phyloP scores from a whole-genome alignment of 352 stramenopile genomes.

The Phytopythium mirpurense region DNA sequence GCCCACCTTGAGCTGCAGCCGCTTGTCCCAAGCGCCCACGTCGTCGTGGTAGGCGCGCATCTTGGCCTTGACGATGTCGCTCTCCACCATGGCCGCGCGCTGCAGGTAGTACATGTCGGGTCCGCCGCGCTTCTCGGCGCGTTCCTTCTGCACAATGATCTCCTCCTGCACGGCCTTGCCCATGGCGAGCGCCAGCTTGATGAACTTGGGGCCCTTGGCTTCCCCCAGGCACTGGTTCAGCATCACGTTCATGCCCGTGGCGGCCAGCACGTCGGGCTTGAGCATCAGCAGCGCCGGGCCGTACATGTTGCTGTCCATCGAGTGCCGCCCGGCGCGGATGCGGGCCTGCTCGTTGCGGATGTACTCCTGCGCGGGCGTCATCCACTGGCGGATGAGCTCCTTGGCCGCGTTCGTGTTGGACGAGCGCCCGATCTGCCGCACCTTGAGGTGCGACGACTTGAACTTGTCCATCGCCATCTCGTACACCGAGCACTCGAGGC shows the following conservation, averaged over 20 bases:
- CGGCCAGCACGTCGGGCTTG: slow-evolving; percentile 43
- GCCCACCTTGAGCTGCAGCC: slow-evolving; percentile 89
- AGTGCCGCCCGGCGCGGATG: slow-evolving; percentile 46
- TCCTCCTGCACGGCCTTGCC: slow-evolving; percentile 73
- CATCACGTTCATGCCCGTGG: slow-evolving; percentile 62
- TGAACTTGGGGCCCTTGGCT: slow-evolving; percentile 67
- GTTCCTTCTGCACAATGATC: slow-evolving; percentile 59
- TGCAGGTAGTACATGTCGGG: slow-evolving; percentile 30
- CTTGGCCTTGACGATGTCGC: slow-evolving; percentile 26
- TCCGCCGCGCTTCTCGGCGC: slow-evolving; percentile 17
- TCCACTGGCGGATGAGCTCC: slow-evolving; percentile 60
- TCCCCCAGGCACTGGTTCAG: slow-evolving; percentile 69
- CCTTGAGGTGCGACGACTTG: slow-evolving; percentile 37
- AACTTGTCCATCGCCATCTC: slow-evolving; percentile 77
- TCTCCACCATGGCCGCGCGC: slow-evolving; percentile 21
- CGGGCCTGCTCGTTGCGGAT: slow-evolving; percentile 49
- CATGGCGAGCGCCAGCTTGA: slow-evolving; percentile 71
- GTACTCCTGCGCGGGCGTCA: slow-evolving; percentile 28
- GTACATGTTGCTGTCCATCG: slow-evolving; percentile 71
- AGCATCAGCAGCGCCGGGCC: slow-evolving; percentile 61
- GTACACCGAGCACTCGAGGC: slow-evolving; percentile 75
- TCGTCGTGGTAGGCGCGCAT: slow-evolving; percentile 66
- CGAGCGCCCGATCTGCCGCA: slow-evolving; percentile 37
- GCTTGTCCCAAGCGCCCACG: slow-evolving; percentile 82
- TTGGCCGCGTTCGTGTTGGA: slow-evolving; percentile 57